Base-by-base conservation (phyloP, 169 alveolate genomes). In the Plasmodium relictum region DNA sequence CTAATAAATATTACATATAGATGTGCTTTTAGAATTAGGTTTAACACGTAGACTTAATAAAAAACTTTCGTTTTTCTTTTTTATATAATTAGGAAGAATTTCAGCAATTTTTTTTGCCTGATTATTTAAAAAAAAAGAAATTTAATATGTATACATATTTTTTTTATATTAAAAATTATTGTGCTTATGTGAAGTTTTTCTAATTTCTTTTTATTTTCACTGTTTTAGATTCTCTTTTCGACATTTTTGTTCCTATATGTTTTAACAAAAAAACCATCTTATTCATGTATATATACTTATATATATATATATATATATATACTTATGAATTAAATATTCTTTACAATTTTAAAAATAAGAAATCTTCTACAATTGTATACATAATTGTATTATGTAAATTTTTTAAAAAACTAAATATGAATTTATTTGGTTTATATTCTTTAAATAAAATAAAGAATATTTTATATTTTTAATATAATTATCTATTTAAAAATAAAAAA, bases 41-140 rank as follows among this genome's bases (percentile, higher is more conserved):
- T 83, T 83, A 62, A 83, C 91, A 24, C 91, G 91, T 45, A 83
- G 73, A 41, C 24, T 83, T 50, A 83, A 54, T 69, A 83, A 59
- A 59, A 83, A 68, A 52, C 42, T 62, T n/a, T 83, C 85, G 42
- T 70, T 76, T 18, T 83, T 83, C 58, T 83, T 83, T 58, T 83
- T 66, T 83, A 83, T 44, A 68, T 83, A 83, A 16, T 73, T 56
- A 45, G 91, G 91, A 61, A 83, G 45, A 54, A 20, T 41, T 69
- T 68, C 91, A 54, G 44, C 42, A 37, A 24, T 22, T 6, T 52
- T 69, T 54, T 83, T 68, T 68, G 62, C 80, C 91, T 83, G 71
- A 62, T 31, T 6, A 14, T 45, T 48, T 26, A 65, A 37, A 24
- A n/a, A 69, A 39, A 80, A 65, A 4, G 31, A 58, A 48, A 31